Evolutionary conservation across 371 early-diverging fungal genomes (phyloP), one percentile per base, ranked within the genome.

Genomic region (Basidiobolus meristosporus): DNA sequence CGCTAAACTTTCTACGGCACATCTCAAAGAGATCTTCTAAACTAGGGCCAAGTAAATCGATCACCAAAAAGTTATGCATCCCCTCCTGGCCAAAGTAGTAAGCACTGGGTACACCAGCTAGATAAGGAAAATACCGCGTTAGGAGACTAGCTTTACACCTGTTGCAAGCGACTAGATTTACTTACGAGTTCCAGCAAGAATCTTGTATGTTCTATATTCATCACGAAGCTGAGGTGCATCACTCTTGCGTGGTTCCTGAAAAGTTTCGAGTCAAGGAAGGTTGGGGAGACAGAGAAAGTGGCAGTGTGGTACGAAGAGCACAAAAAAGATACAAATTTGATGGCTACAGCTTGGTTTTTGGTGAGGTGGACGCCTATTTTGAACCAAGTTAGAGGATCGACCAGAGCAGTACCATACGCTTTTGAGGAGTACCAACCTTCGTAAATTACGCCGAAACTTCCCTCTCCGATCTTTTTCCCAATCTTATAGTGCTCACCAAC

Each of bases 11-110:
- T 42, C 95, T 71, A 17, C 77, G 68, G 52, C 97, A 93, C 57
- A 85, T 68, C 50, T 90, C 92, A 66, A 98, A 99, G 48, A 97
- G 65, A 57, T 98, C 92, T 55, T 98, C 98, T n/a, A 99, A 62
- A 47, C 84, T 83, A 4, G 87, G 88, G 4, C 99, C 98, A n/a
- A 99, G 72, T 47, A 98, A 59, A 56, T 99, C 99, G 50, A 99
- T 90, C 45, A 92, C 84, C 11, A 96, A 67, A 14, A 91, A 70
- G 57, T 90, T 91, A 55, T 93, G 87, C 20, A 88, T 72, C 2
- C 93, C 93, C 60, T 96, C 95, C 51, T 86, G 87, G 19, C 92
- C 95, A 70, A 90, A 96, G 59, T 91, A 90, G 54, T 87, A 87
- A 7, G 82, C 88, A 42, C 56, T 67, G 1, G 97, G 95, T 31